Conservation (phyloP, 2,329 filamentous ascomycete genomes). For the Chlorencoelia australis region DNA sequence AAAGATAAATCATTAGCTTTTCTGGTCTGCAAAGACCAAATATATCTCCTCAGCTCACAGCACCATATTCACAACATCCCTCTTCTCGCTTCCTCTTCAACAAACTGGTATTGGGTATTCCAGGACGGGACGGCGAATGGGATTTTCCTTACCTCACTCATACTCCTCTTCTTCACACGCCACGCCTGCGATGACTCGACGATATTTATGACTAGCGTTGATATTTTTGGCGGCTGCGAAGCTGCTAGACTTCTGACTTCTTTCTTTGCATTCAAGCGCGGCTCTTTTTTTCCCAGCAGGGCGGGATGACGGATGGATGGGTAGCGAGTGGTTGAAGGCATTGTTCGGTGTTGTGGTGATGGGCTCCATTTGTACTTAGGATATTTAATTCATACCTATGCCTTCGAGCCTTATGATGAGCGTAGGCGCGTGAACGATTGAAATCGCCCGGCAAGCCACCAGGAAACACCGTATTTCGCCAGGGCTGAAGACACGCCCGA, state of each 20-base stretch:
- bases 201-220: conserved; percentile 20
- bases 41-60: conserved; percentile 30
- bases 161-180: conserved; percentile 9
- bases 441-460: no score
- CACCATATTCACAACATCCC: conserved; percentile 10
- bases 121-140: conserved; percentile 2
- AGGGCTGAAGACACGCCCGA: no score
- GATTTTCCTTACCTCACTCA: conserved; percentile 7
- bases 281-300: no score
- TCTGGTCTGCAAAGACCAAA: conserved; percentile 36
- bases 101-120: conserved; percentile 1
- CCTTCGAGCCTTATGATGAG: no score
- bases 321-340: conserved; percentile 15
- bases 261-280: conserved; percentile 14
- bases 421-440: no score
- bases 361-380: conserved; percentile 19
- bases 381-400: no score
- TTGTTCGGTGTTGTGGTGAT: conserved; percentile 19
- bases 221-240: conserved; percentile 6
- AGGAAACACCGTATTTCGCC: no score
- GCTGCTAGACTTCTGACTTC: conserved; percentile 13
- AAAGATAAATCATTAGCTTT: conserved; percentile 34
- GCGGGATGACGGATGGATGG: no score
- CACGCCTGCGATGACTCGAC: conserved; percentile 17
- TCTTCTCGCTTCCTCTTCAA: conserved; percentile 5